Conservation (phyloP, 106 monocot species). For the Dendrobium officinale region DNA sequence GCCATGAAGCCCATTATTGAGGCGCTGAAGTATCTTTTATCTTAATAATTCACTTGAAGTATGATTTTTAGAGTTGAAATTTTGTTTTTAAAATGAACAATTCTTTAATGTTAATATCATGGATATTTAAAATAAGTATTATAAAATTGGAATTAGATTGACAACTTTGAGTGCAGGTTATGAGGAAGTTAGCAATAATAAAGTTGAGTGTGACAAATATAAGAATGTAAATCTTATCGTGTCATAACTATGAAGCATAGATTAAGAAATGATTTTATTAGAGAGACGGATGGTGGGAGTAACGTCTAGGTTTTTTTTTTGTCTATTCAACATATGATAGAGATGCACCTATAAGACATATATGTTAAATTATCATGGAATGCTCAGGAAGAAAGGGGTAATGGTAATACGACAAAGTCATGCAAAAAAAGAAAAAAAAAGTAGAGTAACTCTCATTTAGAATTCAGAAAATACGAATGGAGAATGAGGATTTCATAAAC, state of each 20-base stretch:
- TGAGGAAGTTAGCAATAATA: not conserved
- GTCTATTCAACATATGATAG: not conserved
- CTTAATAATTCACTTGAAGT: conserved; percentile 1
- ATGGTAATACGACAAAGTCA: not conserved
- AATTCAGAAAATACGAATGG: not conserved
- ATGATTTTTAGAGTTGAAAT: not conserved
- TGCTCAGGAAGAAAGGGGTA: no score
- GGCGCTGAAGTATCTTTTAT: not conserved
- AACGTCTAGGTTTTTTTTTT: not conserved
- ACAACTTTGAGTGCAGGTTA: not conserved
- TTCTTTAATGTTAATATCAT: not conserved
- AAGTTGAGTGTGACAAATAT: not conserved
- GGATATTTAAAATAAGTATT: not conserved
- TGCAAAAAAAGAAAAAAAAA: not conserved
- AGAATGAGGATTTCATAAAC: not conserved
- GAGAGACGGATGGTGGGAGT: not conserved
- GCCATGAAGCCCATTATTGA: no score
- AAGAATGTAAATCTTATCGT: not conserved
- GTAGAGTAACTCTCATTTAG: not conserved
- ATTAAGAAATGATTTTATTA: not conserved
- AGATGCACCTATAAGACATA: not conserved
- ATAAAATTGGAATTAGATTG: not conserved
- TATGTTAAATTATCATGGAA: no score
- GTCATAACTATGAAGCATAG: not conserved
- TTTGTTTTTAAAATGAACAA: not conserved